Evolutionary conservation across 2,329 filamentous ascomycete species (phyloP), one percentile per base, ranked within the genome.

Genomic region (Ophiostoma ips): DNA sequence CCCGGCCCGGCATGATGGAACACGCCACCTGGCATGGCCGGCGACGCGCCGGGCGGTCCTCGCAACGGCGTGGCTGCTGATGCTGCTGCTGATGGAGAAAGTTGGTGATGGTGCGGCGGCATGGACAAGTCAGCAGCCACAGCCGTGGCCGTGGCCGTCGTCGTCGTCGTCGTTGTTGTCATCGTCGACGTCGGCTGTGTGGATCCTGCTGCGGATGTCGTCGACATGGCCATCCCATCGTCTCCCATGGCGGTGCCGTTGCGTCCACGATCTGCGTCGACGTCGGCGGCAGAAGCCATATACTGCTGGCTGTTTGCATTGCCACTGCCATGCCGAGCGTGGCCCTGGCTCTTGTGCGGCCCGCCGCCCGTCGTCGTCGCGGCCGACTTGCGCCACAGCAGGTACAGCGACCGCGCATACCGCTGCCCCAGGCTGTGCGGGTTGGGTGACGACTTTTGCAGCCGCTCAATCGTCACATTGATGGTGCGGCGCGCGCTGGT

Each of bases 391-490:
- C 74, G 68, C 79, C 78, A 82, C 2, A 83, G 62, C 15, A 81
- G 66, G 40, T 77, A 72, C 0, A 83, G 65, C 1, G 81, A 71
- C 16, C 75, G 69, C 4, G 78, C 75, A 56, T 82, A 83, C 13
- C 79, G 71, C 16, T 74, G 71, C 1, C 77, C 79, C 18, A 81
- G 72, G 53, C 79, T 74, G 46, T 81, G 76, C 1, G 71, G 65
- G 10, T 75, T 76, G 4, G 70, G 67, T 6, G 75, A 79, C 1
- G 77, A 75, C 57, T 71, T 72, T 55, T 76, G 75, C 12, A 83
- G 65, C n/a, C 73, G 70, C 28, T 75, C 70, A 34, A 79, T 78
- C 3, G 77, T 78, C 51, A 72, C 71, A 37, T 69, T 69, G 41
- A 83, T 76, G 51, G 79, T 68, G 31, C 72, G 70, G 18, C 73